Percentiles rank a stretch among this genome's conserved stretches.
Conservation (phyloP, 176 grass and related monocot genomes). For the Avena insularis region DNA sequence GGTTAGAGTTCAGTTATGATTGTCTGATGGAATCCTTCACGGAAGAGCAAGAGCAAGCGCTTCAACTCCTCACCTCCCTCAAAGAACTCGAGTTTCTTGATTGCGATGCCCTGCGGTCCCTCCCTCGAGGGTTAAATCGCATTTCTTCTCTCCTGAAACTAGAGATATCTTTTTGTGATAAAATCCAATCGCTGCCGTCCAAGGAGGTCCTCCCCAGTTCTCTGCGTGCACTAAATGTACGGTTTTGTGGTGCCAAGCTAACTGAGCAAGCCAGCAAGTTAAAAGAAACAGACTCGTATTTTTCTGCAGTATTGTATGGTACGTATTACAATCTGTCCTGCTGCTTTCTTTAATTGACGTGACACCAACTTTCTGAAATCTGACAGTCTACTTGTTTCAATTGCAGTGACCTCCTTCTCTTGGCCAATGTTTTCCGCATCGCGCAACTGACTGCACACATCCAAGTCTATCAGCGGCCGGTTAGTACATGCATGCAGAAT, state of each 20-base stretch:
- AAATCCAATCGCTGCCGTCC: not conserved
- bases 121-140: not conserved
- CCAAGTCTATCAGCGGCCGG: not conserved
- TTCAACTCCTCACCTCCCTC: not conserved
- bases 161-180: fast-evolving
- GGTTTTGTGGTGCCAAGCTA: not conserved
- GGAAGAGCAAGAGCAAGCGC: not conserved
- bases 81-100: fast-evolving
- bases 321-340: not conserved
- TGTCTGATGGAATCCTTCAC: not conserved
- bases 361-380: not conserved
- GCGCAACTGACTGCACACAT: not conserved
- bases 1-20: not conserved
- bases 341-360: not conserved
- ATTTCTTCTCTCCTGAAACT: not conserved
- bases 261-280: not conserved
- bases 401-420: not conserved
- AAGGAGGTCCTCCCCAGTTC: not conserved
- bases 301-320: not conserved
- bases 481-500: not conserved
- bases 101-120: not conserved
- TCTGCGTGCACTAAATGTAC: not conserved
- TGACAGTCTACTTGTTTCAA: not conserved
- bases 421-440: not conserved
- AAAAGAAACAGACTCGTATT: not conserved